These are phyloP conservation scores for Suillus occidentalis DNA, from an alignment of 768 basidiomycete genomes.

Conservation along the genomic window DNA sequence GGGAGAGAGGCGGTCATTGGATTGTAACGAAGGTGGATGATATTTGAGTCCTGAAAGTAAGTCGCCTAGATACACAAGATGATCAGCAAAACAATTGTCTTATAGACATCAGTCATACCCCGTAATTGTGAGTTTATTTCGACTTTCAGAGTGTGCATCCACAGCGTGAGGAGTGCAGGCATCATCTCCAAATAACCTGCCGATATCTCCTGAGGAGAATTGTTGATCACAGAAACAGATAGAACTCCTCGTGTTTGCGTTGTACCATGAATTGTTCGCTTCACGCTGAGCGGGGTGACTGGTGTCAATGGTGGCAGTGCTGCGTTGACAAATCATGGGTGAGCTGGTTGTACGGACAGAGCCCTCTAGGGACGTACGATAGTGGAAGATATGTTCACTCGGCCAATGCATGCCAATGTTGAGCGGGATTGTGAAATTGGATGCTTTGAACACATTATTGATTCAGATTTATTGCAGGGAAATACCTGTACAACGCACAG, in stretches of 20 bases:
- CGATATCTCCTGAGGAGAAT: conserved; percentile 43
- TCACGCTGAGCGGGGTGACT: conserved; percentile 54
- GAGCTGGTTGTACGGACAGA: conserved; percentile 1
- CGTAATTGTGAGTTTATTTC: conserved; percentile 33
- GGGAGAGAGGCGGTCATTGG: conserved; percentile 33
- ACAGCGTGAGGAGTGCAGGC: conserved; percentile 91
- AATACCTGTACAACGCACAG: conserved; percentile 36
- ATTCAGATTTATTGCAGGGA: not conserved
- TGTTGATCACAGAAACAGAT: conserved; percentile 63
- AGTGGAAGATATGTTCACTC: conserved; percentile 48
- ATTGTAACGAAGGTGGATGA: conserved; percentile 33
- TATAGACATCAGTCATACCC: not conserved
- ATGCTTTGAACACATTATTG: not conserved
- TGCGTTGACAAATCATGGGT: conserved; percentile 19
- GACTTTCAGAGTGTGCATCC: conserved; percentile 73
- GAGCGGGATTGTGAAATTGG: conserved; percentile 36
- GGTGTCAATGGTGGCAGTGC: conserved; percentile 39
- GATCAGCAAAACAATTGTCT: not conserved
- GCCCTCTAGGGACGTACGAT: conserved; percentile 53
- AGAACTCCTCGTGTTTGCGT: conserved; percentile 79
- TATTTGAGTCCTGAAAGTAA: conserved; percentile 69
- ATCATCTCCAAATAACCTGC: conserved; percentile 82
- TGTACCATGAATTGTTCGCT: conserved; percentile 69
- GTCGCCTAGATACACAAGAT: conserved; percentile 43
- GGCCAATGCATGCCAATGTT: conserved; percentile 61